These are phyloP conservation scores for Penicillium daleae DNA, from an alignment of 495 filamentous ascomycete species.

Conservation along the genomic window DNA sequence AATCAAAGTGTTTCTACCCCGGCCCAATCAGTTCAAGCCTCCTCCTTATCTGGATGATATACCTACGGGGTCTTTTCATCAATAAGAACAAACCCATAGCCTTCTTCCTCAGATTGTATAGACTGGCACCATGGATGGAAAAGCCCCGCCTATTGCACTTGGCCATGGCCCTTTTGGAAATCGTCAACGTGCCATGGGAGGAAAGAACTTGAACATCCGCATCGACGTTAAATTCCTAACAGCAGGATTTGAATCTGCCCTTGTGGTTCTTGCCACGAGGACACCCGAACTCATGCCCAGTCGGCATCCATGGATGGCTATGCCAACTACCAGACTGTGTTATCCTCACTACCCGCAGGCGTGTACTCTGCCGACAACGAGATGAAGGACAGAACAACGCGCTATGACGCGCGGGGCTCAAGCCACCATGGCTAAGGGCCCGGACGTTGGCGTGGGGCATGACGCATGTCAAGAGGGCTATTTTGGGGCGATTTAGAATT, in stretches of 20 bases:
- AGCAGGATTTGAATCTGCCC: background rate
- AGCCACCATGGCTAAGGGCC: constrained; percentile 19
- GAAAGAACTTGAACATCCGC: background rate
- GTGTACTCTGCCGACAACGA: background rate
- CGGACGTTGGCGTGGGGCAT: constrained; percentile 23
- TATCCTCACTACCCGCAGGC: background rate
- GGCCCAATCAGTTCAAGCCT: background rate
- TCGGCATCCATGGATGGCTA: background rate
- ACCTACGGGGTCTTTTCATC: background rate
- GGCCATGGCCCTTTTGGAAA: background rate
- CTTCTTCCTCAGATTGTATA: background rate
- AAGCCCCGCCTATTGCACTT: background rate
- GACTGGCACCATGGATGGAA: background rate
- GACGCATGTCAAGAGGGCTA: constrained; percentile 27
- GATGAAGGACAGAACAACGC: background rate
- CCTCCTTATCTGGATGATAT: no score
- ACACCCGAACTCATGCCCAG: background rate
- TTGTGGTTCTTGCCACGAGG: background rate
- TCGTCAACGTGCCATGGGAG: background rate
- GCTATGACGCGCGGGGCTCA: constrained; percentile 26
- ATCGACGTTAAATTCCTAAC: background rate
- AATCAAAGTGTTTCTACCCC: background rate
- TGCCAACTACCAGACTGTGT: background rate
- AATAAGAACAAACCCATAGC: background rate
- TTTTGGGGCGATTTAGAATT: background rate